phyloP scores from a whole-genome alignment of 768 basidiomycete species.

The Auriscalpium orientale region DNA sequence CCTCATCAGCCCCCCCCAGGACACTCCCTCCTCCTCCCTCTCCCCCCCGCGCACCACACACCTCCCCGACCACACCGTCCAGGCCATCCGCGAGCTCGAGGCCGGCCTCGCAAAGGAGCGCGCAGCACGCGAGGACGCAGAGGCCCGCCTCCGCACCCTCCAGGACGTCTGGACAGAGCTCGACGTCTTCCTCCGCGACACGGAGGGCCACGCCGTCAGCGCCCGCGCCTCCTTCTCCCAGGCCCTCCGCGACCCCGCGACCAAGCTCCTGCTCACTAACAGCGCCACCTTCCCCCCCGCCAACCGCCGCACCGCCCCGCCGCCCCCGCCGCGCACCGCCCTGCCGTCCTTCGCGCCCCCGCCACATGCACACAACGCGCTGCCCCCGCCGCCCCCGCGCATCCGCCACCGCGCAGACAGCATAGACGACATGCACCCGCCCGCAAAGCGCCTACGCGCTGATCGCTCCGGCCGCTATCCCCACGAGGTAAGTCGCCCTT shows the following conservation, averaged over 20 bases:
- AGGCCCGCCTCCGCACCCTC: slow-evolving; percentile 11
- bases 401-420: slow-evolving; percentile 39
- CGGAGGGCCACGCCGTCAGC: slow-evolving; percentile 9
- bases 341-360: slow-evolving; percentile 6
- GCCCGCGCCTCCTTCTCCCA: slow-evolving; percentile 15
- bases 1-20: slow-evolving; percentile 3
- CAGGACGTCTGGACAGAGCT: slow-evolving; percentile 13
- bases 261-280: slow-evolving; percentile 9
- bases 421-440: slow-evolving; percentile 39
- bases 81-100: slow-evolving; percentile 12
- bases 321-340: slow-evolving; percentile 6
- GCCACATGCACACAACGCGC: background rate
- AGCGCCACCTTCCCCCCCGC: background rate
- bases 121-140: slow-evolving; percentile 12
- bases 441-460: slow-evolving; percentile 39
- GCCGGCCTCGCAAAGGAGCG: slow-evolving; percentile 11
- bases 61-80: slow-evolving; percentile 10
- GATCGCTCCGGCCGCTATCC: slow-evolving; percentile 30
- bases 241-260: slow-evolving; percentile 9
- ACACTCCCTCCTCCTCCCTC: background rate
- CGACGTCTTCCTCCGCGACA: slow-evolving; percentile 11
- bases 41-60: slow-evolving; percentile 3
- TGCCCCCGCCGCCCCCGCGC: slow-evolving; percentile 22
- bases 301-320: background rate
- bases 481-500: slow-evolving; percentile 19